Conservation (phyloP, 441 rosid species). For the Populus hybrid region DNA sequence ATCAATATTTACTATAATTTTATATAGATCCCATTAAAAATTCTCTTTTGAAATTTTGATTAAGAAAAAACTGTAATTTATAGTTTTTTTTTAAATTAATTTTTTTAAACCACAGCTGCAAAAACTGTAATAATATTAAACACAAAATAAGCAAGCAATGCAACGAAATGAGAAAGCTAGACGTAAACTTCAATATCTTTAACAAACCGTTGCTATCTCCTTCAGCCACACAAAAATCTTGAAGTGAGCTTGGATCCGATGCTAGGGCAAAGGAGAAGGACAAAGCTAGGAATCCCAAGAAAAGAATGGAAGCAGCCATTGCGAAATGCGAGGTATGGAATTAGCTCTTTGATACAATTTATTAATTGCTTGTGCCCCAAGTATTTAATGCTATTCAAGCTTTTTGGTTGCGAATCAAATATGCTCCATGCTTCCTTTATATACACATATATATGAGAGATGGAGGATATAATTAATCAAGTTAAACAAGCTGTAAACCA, state of each 20-base stretch:
- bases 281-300: neutral
- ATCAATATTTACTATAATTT: too few relatives aligned
- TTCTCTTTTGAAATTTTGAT: too few relatives aligned
- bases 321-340: neutral
- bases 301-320: neutral
- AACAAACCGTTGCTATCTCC: neutral
- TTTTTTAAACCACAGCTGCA: too few relatives aligned
- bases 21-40: too few relatives aligned
- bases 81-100: too few relatives aligned
- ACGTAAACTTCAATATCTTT: too few relatives aligned
- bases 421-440: neutral
- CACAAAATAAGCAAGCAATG: too few relatives aligned
- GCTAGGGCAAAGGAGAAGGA: constrained; percentile 1
- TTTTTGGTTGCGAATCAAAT: neutral
- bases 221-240: constrained; percentile 34
- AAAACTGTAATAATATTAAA: too few relatives aligned
- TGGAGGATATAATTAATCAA: neutral
- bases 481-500: too few relatives aligned
- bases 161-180: too few relatives aligned
- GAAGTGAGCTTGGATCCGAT: constrained; percentile 18
- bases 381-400: neutral
- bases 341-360: neutral
- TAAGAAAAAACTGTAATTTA: too few relatives aligned
- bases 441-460: neutral
- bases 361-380: neutral